Evolutionary conservation across 2,329 filamentous ascomycete genomes (phyloP).

Genomic region (Epichloe coenophiala): DNA sequence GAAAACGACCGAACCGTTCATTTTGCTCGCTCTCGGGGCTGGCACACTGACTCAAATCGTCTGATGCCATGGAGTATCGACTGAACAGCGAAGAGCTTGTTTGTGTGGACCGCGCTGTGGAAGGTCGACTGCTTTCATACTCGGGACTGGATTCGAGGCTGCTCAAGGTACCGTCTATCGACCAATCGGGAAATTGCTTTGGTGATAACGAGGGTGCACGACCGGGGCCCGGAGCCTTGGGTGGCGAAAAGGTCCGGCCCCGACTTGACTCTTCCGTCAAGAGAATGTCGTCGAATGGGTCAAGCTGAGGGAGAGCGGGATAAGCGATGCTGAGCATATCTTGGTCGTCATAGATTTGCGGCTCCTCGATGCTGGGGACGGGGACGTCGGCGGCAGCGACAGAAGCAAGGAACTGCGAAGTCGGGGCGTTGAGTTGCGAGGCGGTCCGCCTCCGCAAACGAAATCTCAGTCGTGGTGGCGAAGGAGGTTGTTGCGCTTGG

Average conservation of each 20-base stretch:
- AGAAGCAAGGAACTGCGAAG: conserved; percentile 52
- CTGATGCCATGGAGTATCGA: conserved; percentile 40
- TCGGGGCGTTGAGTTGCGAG: conserved; percentile 40
- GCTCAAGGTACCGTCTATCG: conserved; percentile 41
- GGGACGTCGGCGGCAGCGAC: conserved; percentile 52
- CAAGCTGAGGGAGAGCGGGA: conserved; percentile 20
- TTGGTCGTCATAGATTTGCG: conserved; percentile 28
- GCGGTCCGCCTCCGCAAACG: conserved; percentile 41
- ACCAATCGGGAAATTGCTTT: conserved; percentile 43
- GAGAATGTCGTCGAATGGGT: conserved; percentile 19
- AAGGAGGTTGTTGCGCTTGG: conserved; percentile 29
- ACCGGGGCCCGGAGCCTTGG: conserved; percentile 44
- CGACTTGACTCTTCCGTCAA: conserved; percentile 19
- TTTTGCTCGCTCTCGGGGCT: conserved; percentile 31
- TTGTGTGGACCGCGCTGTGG: conserved; percentile 45
- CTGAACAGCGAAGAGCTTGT: conserved; percentile 45
- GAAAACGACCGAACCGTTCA: conserved; percentile 13
- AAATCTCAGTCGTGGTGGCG: conserved; percentile 39
- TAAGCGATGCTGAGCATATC: conserved; percentile 27
- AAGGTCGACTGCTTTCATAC: conserved; percentile 45
- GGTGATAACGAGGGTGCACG: conserved; percentile 29
- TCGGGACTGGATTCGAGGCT: conserved; percentile 46
- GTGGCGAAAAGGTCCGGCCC: conserved; percentile 35
- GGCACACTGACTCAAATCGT: conserved; percentile 37
- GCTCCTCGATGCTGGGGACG: conserved; percentile 50